Conservation (phyloP, 2,329 filamentous ascomycete species). For the Trichophyton schoenleinii region DNA sequence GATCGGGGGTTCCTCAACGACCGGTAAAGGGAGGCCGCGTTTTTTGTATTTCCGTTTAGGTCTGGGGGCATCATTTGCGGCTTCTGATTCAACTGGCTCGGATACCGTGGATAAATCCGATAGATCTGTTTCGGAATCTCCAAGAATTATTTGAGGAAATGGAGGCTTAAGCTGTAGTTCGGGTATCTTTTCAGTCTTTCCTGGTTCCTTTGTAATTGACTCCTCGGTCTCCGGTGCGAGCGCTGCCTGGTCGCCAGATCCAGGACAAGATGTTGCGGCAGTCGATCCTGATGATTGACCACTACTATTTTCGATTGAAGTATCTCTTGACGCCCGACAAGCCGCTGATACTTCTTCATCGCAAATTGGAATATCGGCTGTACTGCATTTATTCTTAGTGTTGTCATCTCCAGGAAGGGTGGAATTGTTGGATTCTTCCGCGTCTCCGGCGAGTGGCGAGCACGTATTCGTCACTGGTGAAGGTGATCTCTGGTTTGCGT, state of each 20-base stretch:
- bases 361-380: background rate
- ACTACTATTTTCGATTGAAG: slow-evolving; percentile 20
- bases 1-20: slow-evolving; percentile 23
- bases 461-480: background rate
- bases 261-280: slow-evolving; percentile 26
- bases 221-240: background rate
- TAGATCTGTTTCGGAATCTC: slow-evolving; percentile 14
- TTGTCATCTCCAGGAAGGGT: slow-evolving; percentile 9
- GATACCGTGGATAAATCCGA: slow-evolving; percentile 19
- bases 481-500: background rate
- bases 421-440: background rate
- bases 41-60: slow-evolving; percentile 17
- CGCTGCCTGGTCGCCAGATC: slow-evolving; percentile 8
- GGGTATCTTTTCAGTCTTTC: background rate
- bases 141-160: background rate
- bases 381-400: background rate
- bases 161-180: background rate
- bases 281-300: slow-evolving; percentile 26
- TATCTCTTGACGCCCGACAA: background rate
- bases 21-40: slow-evolving; percentile 23
- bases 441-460: background rate
- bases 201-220: background rate
- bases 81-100: slow-evolving; percentile 20
- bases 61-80: slow-evolving; percentile 14
- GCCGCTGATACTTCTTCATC: background rate